A percentile compares a stretch with the other conserved stretches of the same genome.
Evolutionary conservation across 768 basidiomycete species (phyloP).

Genomic region (Botryobasidium botryosum): DNA sequence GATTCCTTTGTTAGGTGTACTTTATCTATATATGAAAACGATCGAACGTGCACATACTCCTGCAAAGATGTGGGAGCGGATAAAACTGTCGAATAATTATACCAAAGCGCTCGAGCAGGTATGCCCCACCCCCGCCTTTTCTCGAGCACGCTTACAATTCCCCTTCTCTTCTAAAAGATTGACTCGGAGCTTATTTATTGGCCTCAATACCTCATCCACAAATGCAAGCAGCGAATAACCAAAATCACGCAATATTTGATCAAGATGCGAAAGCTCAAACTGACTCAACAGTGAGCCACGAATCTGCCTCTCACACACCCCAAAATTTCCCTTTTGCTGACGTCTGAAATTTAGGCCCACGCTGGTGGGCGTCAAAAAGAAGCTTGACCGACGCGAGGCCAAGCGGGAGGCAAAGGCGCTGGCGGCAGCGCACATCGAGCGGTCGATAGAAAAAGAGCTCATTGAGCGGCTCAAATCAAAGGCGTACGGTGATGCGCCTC

Average conservation of each 20-base stretch:
- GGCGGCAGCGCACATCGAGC: slow-evolving; percentile 86
- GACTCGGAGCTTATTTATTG: slow-evolving; percentile 92
- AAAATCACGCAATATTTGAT: slow-evolving; percentile 99
- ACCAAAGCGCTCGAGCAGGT: slow-evolving; percentile 92
- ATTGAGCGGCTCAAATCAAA: slow-evolving; percentile 90
- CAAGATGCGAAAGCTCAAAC: slow-evolving; percentile 84
- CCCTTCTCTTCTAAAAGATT: slow-evolving; percentile 37
- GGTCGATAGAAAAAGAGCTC: slow-evolving; percentile 88
- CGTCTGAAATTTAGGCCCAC: slow-evolving; percentile 44
- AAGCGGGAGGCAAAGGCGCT: slow-evolving; percentile 91
- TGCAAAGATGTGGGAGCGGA: slow-evolving; percentile 94
- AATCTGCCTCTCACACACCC: background rate
- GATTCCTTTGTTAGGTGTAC: slow-evolving; percentile 33
- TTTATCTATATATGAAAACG: slow-evolving; percentile 94
- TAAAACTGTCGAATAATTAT: slow-evolving; percentile 87
- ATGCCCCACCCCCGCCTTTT: slow-evolving; percentile 13
- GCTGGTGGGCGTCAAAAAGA: slow-evolving; percentile 91
- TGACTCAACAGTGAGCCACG: slow-evolving; percentile 61
- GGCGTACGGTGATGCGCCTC: slow-evolving; percentile 91
- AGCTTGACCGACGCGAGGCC: slow-evolving; percentile 82
- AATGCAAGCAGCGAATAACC: slow-evolving; percentile 97
- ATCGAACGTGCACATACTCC: slow-evolving; percentile 95
- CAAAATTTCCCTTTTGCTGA: background rate
- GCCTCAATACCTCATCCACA: slow-evolving; percentile 95
- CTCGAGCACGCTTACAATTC: background rate